Evolutionary conservation across 2,329 filamentous ascomycete species (phyloP).

Genomic region (Aspergillus aculeatinus): DNA sequence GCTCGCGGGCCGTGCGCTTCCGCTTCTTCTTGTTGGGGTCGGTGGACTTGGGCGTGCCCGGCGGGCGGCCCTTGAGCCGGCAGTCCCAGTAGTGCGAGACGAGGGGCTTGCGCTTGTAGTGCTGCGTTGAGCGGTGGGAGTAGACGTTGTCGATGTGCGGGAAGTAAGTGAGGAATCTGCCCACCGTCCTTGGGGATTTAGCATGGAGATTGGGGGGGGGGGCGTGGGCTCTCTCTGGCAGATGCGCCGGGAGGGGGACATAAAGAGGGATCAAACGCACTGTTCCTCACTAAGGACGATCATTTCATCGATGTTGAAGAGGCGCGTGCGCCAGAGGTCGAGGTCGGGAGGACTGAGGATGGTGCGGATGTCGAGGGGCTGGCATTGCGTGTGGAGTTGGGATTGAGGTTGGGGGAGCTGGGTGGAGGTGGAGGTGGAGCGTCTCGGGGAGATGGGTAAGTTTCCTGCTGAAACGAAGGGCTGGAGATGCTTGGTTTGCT

Average conservation of each 20-base stretch:
- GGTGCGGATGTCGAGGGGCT: constrained; percentile 28
- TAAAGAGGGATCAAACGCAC: constrained; percentile 45
- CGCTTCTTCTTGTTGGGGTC: constrained; percentile 81
- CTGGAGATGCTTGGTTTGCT: neutral
- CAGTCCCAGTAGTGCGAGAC: constrained; percentile 85
- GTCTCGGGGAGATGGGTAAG: neutral
- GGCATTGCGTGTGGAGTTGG: neutral
- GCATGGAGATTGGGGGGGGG: neutral
- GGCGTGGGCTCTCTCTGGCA: too few relatives aligned
- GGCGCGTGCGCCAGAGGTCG: constrained; percentile 65
- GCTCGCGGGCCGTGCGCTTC: constrained; percentile 70
- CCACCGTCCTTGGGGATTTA: neutral
- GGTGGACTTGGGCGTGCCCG: constrained; percentile 75
- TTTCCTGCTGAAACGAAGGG: neutral
- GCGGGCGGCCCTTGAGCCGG: constrained; percentile 73
- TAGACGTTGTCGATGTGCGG: constrained; percentile 83
- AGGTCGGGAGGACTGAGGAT: constrained; percentile 67
- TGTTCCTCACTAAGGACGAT: constrained; percentile 73
- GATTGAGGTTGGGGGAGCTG: constrained; percentile 2
- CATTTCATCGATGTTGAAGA: constrained; percentile 73
- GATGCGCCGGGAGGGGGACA: too few relatives aligned
- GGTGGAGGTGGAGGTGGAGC: constrained; percentile 8
- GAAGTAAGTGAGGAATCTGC: constrained; percentile 75
- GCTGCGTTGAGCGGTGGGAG: constrained; percentile 77
- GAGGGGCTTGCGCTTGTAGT: constrained; percentile 79